These are phyloP conservation scores for Fermentozyma sake DNA, from an alignment of 1,139 yeast species.

Conservation along the genomic window DNA sequence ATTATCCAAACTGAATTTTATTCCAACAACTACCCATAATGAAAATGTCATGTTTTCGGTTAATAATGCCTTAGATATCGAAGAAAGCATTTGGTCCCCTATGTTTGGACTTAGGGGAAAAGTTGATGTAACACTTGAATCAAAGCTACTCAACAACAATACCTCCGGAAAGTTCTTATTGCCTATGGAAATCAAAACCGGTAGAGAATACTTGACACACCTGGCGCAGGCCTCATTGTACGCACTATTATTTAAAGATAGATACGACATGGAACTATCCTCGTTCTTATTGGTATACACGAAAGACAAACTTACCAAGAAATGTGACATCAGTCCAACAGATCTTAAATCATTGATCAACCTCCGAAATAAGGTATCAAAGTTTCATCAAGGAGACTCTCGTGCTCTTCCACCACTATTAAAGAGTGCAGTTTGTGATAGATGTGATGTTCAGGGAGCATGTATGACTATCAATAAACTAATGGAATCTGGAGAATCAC, in stretches of 20 bases:
- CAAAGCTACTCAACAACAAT: constrained; percentile 28
- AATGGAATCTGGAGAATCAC: constrained; percentile 52
- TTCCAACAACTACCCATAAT: constrained; percentile 35
- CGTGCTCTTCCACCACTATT: constrained; percentile 57
- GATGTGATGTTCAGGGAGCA: constrained; percentile 55
- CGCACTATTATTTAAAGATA: constrained; percentile 70
- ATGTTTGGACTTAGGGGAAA: constrained; percentile 87
- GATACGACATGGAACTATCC: constrained; percentile 65
- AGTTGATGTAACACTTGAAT: constrained; percentile 82
- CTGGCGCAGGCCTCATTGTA: constrained; percentile 89
- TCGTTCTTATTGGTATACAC: constrained; percentile 75
- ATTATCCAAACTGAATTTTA: constrained; percentile 17
- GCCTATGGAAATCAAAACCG: constrained; percentile 91
- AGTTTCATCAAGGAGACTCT: constrained; percentile 47
- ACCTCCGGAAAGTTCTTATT: constrained; percentile 44
- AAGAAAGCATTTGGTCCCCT: constrained; percentile 91
- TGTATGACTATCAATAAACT: constrained; percentile 71
- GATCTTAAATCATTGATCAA: constrained; percentile 63
- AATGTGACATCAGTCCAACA: constrained; percentile 49
- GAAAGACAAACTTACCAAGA: constrained; percentile 51
- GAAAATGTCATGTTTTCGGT: constrained; percentile 44
- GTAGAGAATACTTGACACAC: constrained; percentile 63
- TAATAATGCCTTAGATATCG: constrained; percentile 70
- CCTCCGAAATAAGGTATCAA: constrained; percentile 67
- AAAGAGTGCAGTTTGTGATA: constrained; percentile 56